Evolutionary conservation across 768 basidiomycete species (phyloP), one percentile per base, ranked within the genome.

Genomic region (Collybia mongolica): DNA sequence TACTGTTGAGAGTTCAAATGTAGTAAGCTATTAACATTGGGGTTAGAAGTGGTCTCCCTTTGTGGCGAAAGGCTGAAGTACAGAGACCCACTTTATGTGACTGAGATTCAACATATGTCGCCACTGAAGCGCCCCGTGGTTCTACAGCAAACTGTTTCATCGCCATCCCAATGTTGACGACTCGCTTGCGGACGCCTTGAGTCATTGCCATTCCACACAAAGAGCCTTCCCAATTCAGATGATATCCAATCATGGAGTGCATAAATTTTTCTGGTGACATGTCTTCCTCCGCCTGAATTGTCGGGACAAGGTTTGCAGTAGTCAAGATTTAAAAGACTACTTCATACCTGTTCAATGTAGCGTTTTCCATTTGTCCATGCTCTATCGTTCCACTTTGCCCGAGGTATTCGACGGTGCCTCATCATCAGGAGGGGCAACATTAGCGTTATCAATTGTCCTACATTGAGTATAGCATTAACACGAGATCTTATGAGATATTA

Each of bases 141-240:
- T 84, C 81, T 6, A 86, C 79, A 32, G 69, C 73, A 44, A 88
- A 72, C 44, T 83, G 82, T 57, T 88, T 84, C 61, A 90, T 77
- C 3, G 86, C 89, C n/a, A 92, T 72, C 1, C 90, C 90, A 58
- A 93, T 84, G 66, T 90, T 90, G 57, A 88, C 73, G 42, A 93
- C 90, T 49, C 87, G 83, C 39, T 81, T 77, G 48, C 83, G 82
- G 8, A 76, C 74, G 2, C 90, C 90, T 57, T 92, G 89, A 1
- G 87, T 87, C 80, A 93, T 89, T 35, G 85, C 83, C 86, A 91
- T 90, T n/a, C 84, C 88, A 47, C 88, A 82, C 7, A 91, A 64
- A 8, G 84, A 86, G 50, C 78, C 79, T 52, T 85, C 81, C 56
- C 76, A 83, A 1, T 82, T 74, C 40, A 88, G 79, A 51, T 88